Evolutionary conservation across 2,329 filamentous ascomycete species (phyloP).

Genomic region (Colletotrichum graminicola): DNA sequence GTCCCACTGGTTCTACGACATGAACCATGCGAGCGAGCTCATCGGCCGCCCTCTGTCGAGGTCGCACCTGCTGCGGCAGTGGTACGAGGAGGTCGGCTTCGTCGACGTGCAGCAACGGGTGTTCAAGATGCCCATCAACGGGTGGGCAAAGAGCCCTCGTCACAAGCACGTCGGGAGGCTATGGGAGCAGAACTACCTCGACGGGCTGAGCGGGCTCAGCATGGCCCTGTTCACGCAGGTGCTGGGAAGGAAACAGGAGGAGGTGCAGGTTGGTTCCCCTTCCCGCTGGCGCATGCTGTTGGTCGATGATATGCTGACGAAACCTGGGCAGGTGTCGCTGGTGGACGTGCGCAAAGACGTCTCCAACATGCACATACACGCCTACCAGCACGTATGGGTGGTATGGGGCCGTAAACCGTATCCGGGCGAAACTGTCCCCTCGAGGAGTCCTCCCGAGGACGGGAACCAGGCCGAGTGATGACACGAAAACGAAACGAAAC

Average conservation of each 20-base stretch:
- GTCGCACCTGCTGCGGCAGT: constrained; percentile 51
- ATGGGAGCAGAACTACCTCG: constrained; percentile 59
- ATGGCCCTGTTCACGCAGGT: constrained; percentile 57
- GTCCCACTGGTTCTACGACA: constrained; percentile 55
- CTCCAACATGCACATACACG: constrained; percentile 60
- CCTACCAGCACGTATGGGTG: constrained; percentile 63
- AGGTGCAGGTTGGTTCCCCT: constrained; percentile 59
- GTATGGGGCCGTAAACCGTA: constrained; percentile 65
- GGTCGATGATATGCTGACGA: constrained; percentile 40
- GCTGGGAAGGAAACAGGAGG: constrained; percentile 55
- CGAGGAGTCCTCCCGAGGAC: not conserved
- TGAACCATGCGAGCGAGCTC: constrained; percentile 53
- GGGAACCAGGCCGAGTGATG: constrained; percentile 5
- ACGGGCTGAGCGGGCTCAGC: constrained; percentile 60
- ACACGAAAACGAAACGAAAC: constrained; percentile 6
- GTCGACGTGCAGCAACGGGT: constrained; percentile 65
- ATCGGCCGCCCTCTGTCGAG: constrained; percentile 55
- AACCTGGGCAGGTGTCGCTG: constrained; percentile 56
- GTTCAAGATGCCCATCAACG: constrained; percentile 67
- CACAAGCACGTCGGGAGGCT: constrained; percentile 59
- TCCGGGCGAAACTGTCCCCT: constrained; percentile 47
- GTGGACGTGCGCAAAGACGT: constrained; percentile 63
- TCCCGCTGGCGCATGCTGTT: not conserved
- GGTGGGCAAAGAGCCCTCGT: constrained; percentile 63
- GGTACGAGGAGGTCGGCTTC: constrained; percentile 64